A percentile compares a stretch with the other conserved stretches of the same genome.
These are phyloP conservation scores for Entelexis paramagnoliae DNA, from an alignment of 1,139 yeast species.

Conservation along the genomic window DNA sequence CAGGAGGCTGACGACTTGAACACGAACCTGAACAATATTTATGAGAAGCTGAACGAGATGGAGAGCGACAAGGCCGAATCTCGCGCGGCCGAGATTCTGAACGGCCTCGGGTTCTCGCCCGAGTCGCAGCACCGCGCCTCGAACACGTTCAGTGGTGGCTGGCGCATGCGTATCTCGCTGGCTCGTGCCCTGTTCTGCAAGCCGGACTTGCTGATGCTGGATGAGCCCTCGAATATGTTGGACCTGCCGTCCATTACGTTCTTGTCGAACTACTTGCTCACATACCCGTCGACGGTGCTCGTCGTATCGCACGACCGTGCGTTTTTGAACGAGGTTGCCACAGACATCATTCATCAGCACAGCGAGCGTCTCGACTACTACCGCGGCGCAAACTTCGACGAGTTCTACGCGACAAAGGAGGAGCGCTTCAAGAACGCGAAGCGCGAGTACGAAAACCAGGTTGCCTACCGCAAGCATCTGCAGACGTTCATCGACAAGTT, in stretches of 20 bases:
- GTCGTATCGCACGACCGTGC: slow-evolving; percentile 98
- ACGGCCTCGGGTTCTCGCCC: slow-evolving; percentile 84
- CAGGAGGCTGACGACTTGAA: slow-evolving; percentile 84
- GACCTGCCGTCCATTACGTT: slow-evolving; percentile 97
- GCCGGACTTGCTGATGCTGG: slow-evolving; percentile 83
- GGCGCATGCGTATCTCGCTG: slow-evolving; percentile 98
- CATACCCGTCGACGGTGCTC: slow-evolving; percentile 82
- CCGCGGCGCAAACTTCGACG: slow-evolving; percentile 87
- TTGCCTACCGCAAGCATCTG: slow-evolving; percentile 89
- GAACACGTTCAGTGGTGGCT: slow-evolving; percentile 95
- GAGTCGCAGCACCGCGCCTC: slow-evolving; percentile 78
- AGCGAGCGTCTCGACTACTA: slow-evolving; percentile 93
- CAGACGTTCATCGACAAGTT: slow-evolving; percentile 92
- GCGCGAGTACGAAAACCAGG: slow-evolving; percentile 92
- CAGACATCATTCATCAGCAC: slow-evolving; percentile 95
- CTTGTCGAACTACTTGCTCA: slow-evolving; percentile 76
- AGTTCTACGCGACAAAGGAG: slow-evolving; percentile 86
- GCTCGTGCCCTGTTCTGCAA: slow-evolving; percentile 96
- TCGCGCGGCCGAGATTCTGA: slow-evolving; percentile 89
- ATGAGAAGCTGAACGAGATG: slow-evolving; percentile 76
- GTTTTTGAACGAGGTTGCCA: slow-evolving; percentile 92
- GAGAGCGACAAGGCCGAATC: slow-evolving; percentile 97
- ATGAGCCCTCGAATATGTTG: slow-evolving; percentile 99
- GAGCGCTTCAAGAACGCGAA: slow-evolving; percentile 88
- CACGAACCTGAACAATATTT: slow-evolving; percentile 62